These are phyloP conservation scores for Calocybe cyanea DNA, from an alignment of 768 basidiomycete genomes.

Conservation along the genomic window DNA sequence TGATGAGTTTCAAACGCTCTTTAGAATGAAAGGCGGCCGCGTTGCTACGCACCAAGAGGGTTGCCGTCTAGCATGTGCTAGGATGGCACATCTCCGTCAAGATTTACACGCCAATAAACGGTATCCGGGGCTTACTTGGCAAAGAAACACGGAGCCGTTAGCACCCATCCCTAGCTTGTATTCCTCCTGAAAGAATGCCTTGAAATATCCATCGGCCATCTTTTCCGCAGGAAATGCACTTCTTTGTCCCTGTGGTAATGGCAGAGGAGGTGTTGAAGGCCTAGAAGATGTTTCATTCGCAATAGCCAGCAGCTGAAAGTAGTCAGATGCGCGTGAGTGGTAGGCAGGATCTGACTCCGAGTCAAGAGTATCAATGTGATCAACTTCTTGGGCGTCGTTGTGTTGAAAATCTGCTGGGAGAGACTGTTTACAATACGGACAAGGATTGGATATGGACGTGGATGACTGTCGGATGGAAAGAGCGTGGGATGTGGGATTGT, in stretches of 20 bases:
- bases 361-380: conserved; percentile 26
- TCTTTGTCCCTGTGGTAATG: conserved; percentile 17
- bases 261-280: conserved; percentile 44
- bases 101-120: not conserved
- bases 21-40: too few relatives aligned
- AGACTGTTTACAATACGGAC: conserved; percentile 73
- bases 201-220: conserved; percentile 92
- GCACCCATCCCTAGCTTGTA: conserved; percentile 91
- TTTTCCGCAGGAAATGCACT: conserved; percentile 59
- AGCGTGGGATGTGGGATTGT: conserved; percentile 83
- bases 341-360: conserved; percentile 40
- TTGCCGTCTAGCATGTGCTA: conserved; percentile 67
- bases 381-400: conserved; percentile 19
- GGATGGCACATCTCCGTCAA: not conserved
- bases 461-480: conserved; percentile 53
- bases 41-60: conserved; percentile 57
- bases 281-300: conserved; percentile 62
- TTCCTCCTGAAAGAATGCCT: conserved; percentile 90
- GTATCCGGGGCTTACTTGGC: conserved; percentile 52
- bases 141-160: conserved; percentile 86
- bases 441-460: conserved; percentile 30
- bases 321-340: conserved; percentile 63
- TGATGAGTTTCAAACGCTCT: too few relatives aligned
- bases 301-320: conserved; percentile 74
- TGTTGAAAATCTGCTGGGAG: conserved; percentile 43